phyloP scores from a whole-genome alignment of 208 protist species.

The Trypanosoma lewisi region DNA sequence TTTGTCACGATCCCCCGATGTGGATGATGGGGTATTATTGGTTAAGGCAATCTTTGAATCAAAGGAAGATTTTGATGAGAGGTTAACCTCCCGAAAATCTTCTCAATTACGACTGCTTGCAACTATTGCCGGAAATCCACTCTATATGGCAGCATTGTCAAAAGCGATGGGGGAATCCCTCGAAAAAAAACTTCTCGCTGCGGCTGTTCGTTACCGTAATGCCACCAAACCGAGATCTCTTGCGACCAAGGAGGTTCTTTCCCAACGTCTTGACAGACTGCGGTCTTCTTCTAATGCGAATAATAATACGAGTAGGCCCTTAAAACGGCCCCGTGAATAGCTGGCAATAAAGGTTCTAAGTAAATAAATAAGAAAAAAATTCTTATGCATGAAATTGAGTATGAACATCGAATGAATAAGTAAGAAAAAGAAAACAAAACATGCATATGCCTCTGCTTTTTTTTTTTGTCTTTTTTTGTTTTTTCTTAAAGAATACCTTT shows the following conservation, averaged over 20 bases:
- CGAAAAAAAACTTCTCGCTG: constrained; percentile 47
- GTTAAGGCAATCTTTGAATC: constrained; percentile 35
- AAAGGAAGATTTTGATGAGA: constrained; percentile 46
- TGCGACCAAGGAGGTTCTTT: constrained; percentile 58
- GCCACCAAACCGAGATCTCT: constrained; percentile 52
- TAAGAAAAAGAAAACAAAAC: constrained; percentile 12
- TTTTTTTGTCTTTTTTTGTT: constrained; percentile 12
- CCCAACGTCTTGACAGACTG: constrained; percentile 50
- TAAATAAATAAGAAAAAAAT: constrained; percentile 8
- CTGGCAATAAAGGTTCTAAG: constrained; percentile 2
- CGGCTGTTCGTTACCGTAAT: constrained; percentile 60
- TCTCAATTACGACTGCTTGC: constrained; percentile 58
- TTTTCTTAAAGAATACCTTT: neutral
- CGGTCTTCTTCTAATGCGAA: constrained; percentile 3
- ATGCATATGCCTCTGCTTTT: neutral
- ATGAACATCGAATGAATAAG: too few relatives aligned
- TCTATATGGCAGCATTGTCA: constrained; percentile 39
- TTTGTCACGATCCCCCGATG: constrained; percentile 36
- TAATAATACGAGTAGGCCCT: constrained; percentile 1
- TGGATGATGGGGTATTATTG: constrained; percentile 33
- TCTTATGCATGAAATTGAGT: neutral
- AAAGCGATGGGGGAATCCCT: constrained; percentile 41
- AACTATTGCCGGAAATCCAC: constrained; percentile 37
- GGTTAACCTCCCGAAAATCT: constrained; percentile 47
- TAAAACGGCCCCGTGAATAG: constrained; percentile 25